phyloP scores from a whole-genome alignment of 176 grass and related monocot genomes.

The Bothriochloa decipiens region DNA sequence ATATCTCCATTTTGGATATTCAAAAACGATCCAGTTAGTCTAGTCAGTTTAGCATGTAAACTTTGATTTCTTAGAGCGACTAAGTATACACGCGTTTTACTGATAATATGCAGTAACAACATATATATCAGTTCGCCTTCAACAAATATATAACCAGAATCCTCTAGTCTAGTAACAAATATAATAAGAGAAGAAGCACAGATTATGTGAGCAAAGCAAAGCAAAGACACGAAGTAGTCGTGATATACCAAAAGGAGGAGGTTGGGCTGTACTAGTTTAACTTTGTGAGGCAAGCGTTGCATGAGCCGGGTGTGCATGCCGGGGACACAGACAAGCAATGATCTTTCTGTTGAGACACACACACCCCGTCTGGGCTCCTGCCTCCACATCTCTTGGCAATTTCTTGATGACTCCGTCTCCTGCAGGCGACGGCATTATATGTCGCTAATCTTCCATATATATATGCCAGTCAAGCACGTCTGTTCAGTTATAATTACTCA shows the following conservation, averaged over 20 bases:
- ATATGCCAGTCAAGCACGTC: background rate
- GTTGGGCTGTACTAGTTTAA: conserved; percentile 39
- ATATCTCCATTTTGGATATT: background rate
- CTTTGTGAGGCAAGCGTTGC: conserved; percentile 28
- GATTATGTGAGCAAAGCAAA: conserved; percentile 36
- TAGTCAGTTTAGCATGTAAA: too few species aligned
- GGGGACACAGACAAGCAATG: conserved; percentile 44
- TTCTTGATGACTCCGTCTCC: conserved; percentile 26
- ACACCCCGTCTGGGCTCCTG: background rate
- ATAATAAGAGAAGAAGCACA: conserved; percentile 20
- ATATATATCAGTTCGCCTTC: too few species aligned
- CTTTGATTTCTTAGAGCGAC: too few species aligned
- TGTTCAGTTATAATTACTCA: too few species aligned
- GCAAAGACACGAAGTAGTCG: conserved; percentile 42
- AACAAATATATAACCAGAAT: background rate
- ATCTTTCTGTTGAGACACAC: conserved; percentile 45
- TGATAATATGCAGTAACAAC: too few species aligned
- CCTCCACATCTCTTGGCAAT: conserved; percentile 40
- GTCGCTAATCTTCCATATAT: conserved; percentile 24
- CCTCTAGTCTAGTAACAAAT: background rate
- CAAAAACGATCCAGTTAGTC: background rate
- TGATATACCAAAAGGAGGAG: conserved; percentile 34
- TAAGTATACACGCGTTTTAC: background rate
- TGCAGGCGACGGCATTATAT: background rate
- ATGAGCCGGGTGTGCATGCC: conserved; percentile 17